These are phyloP conservation scores for Backusella australiensis DNA, from an alignment of 192 early-diverging fungal genomes.

Conservation along the genomic window DNA sequence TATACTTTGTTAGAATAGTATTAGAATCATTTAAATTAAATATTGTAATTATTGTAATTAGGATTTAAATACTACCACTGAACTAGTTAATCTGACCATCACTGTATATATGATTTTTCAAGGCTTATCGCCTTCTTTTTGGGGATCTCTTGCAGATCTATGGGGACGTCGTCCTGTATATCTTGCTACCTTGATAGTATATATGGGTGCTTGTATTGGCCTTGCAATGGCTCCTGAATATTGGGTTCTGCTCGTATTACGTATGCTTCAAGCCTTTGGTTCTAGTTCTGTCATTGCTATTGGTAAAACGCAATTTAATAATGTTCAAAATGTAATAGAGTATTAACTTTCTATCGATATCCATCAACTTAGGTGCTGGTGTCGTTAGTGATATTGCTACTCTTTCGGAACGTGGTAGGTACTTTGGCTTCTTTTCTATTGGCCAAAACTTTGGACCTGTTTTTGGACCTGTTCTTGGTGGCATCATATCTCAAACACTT, in stretches of 20 bases:
- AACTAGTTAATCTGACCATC: conserved; percentile 33
- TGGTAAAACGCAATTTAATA: conserved; percentile 9
- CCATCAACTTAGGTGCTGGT: conserved; percentile 19
- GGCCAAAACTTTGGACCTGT: conserved; percentile 1
- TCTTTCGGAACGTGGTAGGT: conserved; percentile 10
- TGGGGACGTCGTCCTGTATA: conserved; percentile 43
- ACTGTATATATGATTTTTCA: conserved; percentile 41
- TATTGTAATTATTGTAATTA: conserved; percentile 1
- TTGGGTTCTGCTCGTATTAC: conserved; percentile 27
- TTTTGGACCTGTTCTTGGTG: conserved; percentile 38
- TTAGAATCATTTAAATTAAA: not conserved
- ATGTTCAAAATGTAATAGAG: not conserved
- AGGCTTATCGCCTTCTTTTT: conserved; percentile 39
- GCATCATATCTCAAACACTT: conserved; percentile 23
- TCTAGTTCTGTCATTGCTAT: conserved; percentile 44
- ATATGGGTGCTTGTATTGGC: conserved; percentile 33
- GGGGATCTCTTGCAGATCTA: conserved; percentile 42
- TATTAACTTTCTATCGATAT: not conserved
- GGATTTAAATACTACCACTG: conserved; percentile 27
- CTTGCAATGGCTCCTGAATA: conserved; percentile 32
- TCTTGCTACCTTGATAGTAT: conserved; percentile 30
- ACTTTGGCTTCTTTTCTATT: not conserved
- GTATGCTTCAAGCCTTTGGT: conserved; percentile 43
- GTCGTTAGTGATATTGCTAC: conserved; percentile 37
- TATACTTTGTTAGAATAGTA: not conserved